A percentile compares a stretch with the other conserved stretches of the same genome.
Evolutionary conservation across 176 grass and related monocot genomes (phyloP).

Genomic region (Areca catechu): DNA sequence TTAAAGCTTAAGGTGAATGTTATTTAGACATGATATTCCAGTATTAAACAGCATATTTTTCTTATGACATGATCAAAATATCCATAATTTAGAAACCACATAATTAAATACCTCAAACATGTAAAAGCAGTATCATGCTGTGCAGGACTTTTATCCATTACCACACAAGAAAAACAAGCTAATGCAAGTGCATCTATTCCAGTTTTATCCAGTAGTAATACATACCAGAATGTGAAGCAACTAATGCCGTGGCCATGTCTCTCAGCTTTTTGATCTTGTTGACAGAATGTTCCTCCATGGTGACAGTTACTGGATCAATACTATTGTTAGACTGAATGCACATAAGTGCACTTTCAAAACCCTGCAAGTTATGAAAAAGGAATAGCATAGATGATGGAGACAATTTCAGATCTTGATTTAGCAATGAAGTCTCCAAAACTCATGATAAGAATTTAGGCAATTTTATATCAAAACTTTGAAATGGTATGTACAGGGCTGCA

Average conservation of each 20-base stretch:
- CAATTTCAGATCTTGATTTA: too few species aligned
- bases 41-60: too few species aligned
- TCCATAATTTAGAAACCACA: background rate
- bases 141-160: background rate
- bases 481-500: too few species aligned
- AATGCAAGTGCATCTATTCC: background rate
- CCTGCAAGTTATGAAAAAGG: constrained; percentile 31
- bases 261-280: constrained; percentile 39
- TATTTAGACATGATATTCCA: too few species aligned
- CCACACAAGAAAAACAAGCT: constrained; percentile 3
- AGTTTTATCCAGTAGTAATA: constrained; percentile 8
- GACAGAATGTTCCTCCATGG: constrained; percentile 18
- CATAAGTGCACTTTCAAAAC: constrained; percentile 55
- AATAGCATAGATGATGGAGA: constrained; percentile 4
- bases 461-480: background rate
- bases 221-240: constrained; percentile 50
- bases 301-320: constrained; percentile 11
- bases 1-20: too few species aligned
- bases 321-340: constrained; percentile 25
- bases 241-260: constrained; percentile 55
- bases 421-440: background rate
- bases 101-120: background rate
- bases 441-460: background rate
- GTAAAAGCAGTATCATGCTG: background rate
- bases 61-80: too few species aligned